Evolutionary conservation across 352 stramenopile species (phyloP).

Genomic region (Blastocystis sp.): DNA sequence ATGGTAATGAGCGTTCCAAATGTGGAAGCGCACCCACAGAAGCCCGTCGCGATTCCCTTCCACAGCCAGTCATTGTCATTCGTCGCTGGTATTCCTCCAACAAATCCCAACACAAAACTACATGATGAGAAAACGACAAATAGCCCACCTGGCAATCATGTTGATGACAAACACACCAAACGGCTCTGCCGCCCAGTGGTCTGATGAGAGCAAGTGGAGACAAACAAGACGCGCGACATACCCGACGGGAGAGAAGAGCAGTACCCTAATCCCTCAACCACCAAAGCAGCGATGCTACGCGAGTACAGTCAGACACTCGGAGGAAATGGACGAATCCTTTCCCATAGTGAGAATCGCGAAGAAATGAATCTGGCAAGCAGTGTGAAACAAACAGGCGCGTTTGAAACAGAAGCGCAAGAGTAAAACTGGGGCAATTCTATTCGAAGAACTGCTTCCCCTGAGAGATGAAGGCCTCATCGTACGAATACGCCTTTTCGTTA

Average conservation of each 20-base stretch:
- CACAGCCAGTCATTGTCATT: background rate
- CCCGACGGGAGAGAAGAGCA: slow-evolving; percentile 19
- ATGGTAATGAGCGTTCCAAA: slow-evolving; percentile 13
- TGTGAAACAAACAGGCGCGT: background rate
- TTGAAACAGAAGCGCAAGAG: background rate
- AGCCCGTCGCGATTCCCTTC: slow-evolving; percentile 2
- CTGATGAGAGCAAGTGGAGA: background rate
- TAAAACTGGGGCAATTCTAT: background rate
- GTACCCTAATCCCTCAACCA: background rate
- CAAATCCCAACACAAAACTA: slow-evolving; percentile 29
- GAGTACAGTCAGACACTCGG: background rate
- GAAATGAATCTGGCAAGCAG: background rate
- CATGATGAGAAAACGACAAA: background rate
- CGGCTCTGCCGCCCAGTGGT: background rate
- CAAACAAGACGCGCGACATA: background rate
- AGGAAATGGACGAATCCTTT: background rate
- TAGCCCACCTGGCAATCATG: background rate
- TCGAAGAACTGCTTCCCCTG: slow-evolving; percentile 62
- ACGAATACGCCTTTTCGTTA: slow-evolving; percentile 38
- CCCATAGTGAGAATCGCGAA: background rate
- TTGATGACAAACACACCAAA: slow-evolving; percentile 30
- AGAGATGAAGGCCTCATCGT: slow-evolving; percentile 50
- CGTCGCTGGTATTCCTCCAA: background rate
- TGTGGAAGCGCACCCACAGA: slow-evolving; percentile 36
- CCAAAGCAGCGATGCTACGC: background rate